Base-by-base conservation (phyloP, 495 filamentous ascomycete genomes). In the Talaromyces proteolyticus region DNA sequence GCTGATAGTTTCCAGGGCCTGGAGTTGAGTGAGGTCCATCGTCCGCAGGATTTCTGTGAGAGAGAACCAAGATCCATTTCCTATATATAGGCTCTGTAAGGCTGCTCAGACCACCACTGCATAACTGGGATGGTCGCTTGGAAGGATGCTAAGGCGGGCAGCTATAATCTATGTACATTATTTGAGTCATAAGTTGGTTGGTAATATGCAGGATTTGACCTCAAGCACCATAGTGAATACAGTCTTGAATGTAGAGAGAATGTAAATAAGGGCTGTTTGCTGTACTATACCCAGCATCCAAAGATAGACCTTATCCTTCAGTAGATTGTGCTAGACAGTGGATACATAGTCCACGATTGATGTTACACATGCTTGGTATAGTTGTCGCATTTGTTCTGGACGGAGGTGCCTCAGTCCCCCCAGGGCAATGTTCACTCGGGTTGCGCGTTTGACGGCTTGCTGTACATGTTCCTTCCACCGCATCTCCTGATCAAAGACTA, bases 351-450 rank as follows among this genome's bases (percentile, higher is more conserved):
- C 43, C 19, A 58, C 24, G 2, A 56, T 21, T 19, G 54, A 54
- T n/a, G 50, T 55, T 0, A 63, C 52, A 39, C 53, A 60, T 4
- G 54, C 56, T 44, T 64, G 23, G 47, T 64, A 64, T 23, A 59
- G 29, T 42, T 61, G 61, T 22, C 56, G 22, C 45, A 59, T 60
- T 42, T 64, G 54, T 22, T 54, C 58, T 17, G 56, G 54, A 12
- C 51, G 51, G 12, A 61, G 50, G n/a, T 61, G 42, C 21, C 51
- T 7, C 11, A 59, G 51, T 20, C 55, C 49, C 0, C 34, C 40
- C 3, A 64, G 36, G 2, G 54, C 53, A 17, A 60, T 57, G 26
- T 29, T 55, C 3, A 46, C 40, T 39, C 56, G 56, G 0, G 53
- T 61, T 11, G 55, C 55, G 7, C 44, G 51, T 45, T 61, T 60